Conservation (phyloP, 2,329 filamentous ascomycete species). For the Penicillium sp. region DNA sequence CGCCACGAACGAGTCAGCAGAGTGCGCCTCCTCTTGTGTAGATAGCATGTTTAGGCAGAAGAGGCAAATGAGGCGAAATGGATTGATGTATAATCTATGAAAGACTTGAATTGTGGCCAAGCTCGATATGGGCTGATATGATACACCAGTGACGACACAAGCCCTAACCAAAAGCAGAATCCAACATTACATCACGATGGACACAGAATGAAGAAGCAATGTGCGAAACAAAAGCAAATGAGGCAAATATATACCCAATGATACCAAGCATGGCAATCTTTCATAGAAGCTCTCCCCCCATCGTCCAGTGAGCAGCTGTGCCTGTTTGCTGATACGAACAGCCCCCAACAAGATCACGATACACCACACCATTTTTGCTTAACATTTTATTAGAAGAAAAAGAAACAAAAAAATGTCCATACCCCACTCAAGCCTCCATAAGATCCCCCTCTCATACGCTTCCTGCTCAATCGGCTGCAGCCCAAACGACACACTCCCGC, state of each 20-base stretch:
- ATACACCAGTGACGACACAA: constrained; percentile 12
- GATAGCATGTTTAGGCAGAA: neutral
- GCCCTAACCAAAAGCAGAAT: neutral
- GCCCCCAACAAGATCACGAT: neutral
- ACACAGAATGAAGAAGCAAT: constrained; percentile 1
- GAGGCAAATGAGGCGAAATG: neutral
- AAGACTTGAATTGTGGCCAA: neutral
- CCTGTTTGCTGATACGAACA: neutral
- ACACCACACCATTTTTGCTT: neutral
- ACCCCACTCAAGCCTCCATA: constrained; percentile 16
- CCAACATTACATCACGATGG: constrained; percentile 21
- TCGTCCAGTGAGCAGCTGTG: neutral
- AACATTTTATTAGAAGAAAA: neutral
- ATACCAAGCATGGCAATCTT: neutral
- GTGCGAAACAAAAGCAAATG: neutral
- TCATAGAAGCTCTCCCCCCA: neutral
- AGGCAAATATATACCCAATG: neutral
- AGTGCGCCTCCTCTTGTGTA: neutral
- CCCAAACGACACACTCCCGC: constrained; percentile 35
- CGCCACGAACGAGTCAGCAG: neutral
- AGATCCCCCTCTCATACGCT: constrained; percentile 42
- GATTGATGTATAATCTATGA: neutral
- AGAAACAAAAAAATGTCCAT: constrained; percentile 12
- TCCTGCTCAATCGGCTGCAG: constrained; percentile 44
- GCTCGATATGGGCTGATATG: neutral